A percentile compares a stretch with the other conserved stretches of the same genome.
These are phyloP conservation scores for Phytophthora podocarpi DNA, from an alignment of 352 stramenopile genomes.

Conservation along the genomic window DNA sequence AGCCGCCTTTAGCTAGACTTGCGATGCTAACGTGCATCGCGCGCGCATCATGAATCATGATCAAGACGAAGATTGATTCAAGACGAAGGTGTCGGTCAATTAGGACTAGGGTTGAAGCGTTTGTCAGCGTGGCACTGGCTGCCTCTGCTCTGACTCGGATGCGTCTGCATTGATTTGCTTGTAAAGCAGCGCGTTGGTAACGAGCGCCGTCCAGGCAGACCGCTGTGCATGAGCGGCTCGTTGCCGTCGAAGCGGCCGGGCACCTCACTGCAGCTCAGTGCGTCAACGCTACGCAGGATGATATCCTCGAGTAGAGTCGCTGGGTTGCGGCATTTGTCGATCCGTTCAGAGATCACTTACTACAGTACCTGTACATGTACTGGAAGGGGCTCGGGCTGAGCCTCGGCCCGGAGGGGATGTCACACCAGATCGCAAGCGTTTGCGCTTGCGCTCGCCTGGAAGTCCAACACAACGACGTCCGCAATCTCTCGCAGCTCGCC, in stretches of 20 bases:
- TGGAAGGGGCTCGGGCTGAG: too few relatives aligned
- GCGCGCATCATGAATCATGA: too few relatives aligned
- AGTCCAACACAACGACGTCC: constrained; percentile 6
- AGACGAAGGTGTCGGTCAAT: too few relatives aligned
- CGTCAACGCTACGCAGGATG: too few relatives aligned
- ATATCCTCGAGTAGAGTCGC: neutral
- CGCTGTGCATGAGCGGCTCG: too few relatives aligned
- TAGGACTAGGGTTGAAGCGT: constrained; percentile 28
- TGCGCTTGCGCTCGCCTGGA: too few relatives aligned
- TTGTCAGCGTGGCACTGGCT: constrained; percentile 4
- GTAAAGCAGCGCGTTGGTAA: constrained; percentile 6
- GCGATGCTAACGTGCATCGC: too few relatives aligned
- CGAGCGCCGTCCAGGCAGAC: neutral
- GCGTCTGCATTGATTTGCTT: constrained; percentile 14
- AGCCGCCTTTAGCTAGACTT: neutral
- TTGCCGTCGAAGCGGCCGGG: neutral
- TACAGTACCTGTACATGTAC: too few relatives aligned
- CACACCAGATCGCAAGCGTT: too few relatives aligned
- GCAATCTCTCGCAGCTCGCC: neutral
- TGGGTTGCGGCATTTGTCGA: too few relatives aligned
- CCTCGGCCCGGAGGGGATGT: too few relatives aligned
- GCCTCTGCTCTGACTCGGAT: neutral
- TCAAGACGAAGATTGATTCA: too few relatives aligned
- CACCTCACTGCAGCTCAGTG: neutral
- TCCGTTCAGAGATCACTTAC: neutral